Base-by-base conservation (phyloP, 257 asterid species). In the Solanum verrucosum region DNA sequence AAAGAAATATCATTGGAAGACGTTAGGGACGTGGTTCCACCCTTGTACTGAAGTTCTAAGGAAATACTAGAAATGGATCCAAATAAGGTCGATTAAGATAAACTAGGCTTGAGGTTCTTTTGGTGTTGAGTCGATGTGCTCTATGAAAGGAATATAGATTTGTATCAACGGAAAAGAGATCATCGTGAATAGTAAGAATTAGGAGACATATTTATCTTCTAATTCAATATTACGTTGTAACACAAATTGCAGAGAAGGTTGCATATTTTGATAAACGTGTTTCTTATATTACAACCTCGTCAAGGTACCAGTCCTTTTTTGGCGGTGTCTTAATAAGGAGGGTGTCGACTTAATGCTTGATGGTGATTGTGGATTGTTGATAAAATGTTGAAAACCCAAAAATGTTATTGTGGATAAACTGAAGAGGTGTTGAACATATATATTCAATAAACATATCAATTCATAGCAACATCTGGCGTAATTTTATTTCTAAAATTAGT, bases 331-430 rank as follows among this genome's bases (percentile, higher is more conserved):
- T 91, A 91, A 93, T 49, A 92, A 89, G 5, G 40, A 31, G 4
- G 99, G 94, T 91, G 94, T 95, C 78, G 94, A 96, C 87, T 73
- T 89, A 92, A 94, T 93, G 94, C 92, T 97, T 34, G 91, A 89
- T 87, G 98, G 99, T 34, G 59, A 49, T 14, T 49, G 1, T 49
- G 7, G 1, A 49, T 4, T 46, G 6, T 14, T 0, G 7, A 49
- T 14, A 49, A 49, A 49, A 49, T 4, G 3, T 49, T 42, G 3
- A 16, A 49, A 49, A 14, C 1, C 59, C 5, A 49, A 46, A 15
- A 46, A 0, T 1, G 1, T 46, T 2, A 14, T 46, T 46, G 59
- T 46, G 6, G 20, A 46, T 46, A 4, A 46, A 46, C 1, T 5
- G 6, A 14, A 46, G 20, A 14, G 6, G 44, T 38, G 44, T 2